Conservation (phyloP, 2,329 filamentous ascomycete genomes). For the Chaetoscypha palmicola region DNA sequence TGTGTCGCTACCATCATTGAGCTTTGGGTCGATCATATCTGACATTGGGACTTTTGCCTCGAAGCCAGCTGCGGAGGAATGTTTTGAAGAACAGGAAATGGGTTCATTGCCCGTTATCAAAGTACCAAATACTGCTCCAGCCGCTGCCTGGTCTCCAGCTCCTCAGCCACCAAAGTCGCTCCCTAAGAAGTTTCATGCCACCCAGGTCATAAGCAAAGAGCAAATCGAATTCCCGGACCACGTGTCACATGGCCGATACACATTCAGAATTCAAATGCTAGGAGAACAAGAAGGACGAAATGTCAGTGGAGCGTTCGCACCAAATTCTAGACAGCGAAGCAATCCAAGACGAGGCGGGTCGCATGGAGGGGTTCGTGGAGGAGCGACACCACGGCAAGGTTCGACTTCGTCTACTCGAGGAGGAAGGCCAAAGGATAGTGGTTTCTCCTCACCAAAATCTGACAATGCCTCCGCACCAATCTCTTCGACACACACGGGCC, state of each 20-base stretch:
- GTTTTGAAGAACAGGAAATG: constrained; percentile 76
- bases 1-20: constrained; percentile 55
- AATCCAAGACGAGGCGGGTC: constrained; percentile 28
- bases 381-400: constrained; percentile 21
- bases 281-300: constrained; percentile 38
- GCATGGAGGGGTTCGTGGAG: constrained; percentile 17
- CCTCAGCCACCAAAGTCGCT: constrained; percentile 47
- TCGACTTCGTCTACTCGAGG: constrained; percentile 25
- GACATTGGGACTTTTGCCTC: constrained; percentile 45
- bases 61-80: constrained; percentile 69
- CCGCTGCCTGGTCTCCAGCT: constrained; percentile 56
- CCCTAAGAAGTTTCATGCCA: constrained; percentile 43
- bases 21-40: constrained; percentile 25
- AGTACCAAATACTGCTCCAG: constrained; percentile 56
- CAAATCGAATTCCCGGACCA: constrained; percentile 35
- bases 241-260: constrained; percentile 34
- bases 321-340: constrained; percentile 24
- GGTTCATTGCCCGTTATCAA: constrained; percentile 67
- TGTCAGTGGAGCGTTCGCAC: constrained; percentile 31
- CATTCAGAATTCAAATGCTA: constrained; percentile 40
- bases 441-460: constrained; percentile 20
- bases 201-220: constrained; percentile 40
- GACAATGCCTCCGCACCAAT: constrained; percentile 19
- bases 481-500: constrained; percentile 22
- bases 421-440: constrained; percentile 26